Conservation (phyloP, 176 grass and related monocot species). For the Zoysia pacifica region DNA sequence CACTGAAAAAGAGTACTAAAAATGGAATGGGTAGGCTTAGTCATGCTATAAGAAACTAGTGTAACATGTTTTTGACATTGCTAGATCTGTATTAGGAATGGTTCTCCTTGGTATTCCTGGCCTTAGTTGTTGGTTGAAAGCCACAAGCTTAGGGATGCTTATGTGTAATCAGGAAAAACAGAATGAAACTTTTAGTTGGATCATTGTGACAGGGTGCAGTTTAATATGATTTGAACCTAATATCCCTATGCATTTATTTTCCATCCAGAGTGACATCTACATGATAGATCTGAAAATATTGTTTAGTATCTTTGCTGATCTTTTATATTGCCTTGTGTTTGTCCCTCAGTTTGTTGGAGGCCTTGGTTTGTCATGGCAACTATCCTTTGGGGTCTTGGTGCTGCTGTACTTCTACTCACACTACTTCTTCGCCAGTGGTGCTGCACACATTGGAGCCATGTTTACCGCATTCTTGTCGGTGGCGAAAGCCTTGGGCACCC, state of each 20-base stretch:
- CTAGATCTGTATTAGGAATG: neutral
- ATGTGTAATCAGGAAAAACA: neutral
- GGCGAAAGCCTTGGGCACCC: slow-evolving; percentile 78
- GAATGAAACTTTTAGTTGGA: neutral
- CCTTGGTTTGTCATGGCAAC: slow-evolving; percentile 87
- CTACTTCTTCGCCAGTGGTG: slow-evolving; percentile 97
- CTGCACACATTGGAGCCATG: slow-evolving; percentile 97
- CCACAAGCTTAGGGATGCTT: neutral
- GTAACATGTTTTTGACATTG: neutral
- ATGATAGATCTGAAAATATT: neutral
- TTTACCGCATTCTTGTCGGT: slow-evolving; percentile 95
- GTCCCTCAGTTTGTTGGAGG: slow-evolving; percentile 67
- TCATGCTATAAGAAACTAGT: neutral
- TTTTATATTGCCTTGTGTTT: slow-evolving; percentile 12
- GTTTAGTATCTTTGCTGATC: slow-evolving; percentile 3
- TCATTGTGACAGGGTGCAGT: neutral
- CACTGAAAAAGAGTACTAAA: neutral
- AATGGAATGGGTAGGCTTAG: neutral
- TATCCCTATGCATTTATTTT: neutral
- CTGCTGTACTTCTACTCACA: slow-evolving; percentile 98
- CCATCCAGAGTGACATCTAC: neutral
- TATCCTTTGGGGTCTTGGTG: slow-evolving; percentile 82
- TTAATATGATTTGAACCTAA: neutral
- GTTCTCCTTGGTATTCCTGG: neutral
- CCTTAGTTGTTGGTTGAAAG: neutral